phyloP scores from a whole-genome alignment of 345 rosid genomes.

The Populus ilicifolia region DNA sequence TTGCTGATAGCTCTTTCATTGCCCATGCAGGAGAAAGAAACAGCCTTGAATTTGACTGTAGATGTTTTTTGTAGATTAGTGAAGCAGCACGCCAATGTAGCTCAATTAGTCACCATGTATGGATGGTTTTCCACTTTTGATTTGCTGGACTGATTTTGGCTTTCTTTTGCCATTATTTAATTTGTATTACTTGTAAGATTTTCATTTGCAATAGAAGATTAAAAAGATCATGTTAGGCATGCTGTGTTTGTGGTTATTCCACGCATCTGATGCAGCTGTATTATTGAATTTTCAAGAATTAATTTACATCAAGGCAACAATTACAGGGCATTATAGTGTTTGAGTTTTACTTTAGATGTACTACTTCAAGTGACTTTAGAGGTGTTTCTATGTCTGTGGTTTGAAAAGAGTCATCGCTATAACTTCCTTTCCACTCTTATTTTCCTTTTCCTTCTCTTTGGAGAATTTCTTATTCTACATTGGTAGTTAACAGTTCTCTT shows the following conservation, averaged over 20 bases:
- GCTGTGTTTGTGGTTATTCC: not conserved
- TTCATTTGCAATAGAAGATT: not conserved
- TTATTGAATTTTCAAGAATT: not conserved
- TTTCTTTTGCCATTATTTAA: not conserved
- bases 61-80: conserved; percentile 98
- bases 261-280: not conserved
- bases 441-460: not conserved
- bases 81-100: conserved; percentile 88
- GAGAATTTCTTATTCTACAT: not conserved
- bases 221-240: not conserved
- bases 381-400: not conserved
- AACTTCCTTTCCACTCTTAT: not conserved
- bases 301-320: not conserved
- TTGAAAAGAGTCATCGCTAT: not conserved
- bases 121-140: conserved; percentile 21
- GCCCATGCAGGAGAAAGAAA: conserved; percentile 93
- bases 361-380: not conserved
- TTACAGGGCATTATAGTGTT: not conserved
- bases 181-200: not conserved
- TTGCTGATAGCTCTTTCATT: conserved; percentile 29
- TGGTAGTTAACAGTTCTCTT: not conserved
- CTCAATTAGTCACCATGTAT: conserved; percentile 93
- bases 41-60: conserved; percentile 82
- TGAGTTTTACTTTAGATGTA: not conserved
- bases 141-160: conserved; percentile 1